Conservation (phyloP, 202 grass and related monocot genomes). For the Dendrocalamus latiflorus region DNA sequence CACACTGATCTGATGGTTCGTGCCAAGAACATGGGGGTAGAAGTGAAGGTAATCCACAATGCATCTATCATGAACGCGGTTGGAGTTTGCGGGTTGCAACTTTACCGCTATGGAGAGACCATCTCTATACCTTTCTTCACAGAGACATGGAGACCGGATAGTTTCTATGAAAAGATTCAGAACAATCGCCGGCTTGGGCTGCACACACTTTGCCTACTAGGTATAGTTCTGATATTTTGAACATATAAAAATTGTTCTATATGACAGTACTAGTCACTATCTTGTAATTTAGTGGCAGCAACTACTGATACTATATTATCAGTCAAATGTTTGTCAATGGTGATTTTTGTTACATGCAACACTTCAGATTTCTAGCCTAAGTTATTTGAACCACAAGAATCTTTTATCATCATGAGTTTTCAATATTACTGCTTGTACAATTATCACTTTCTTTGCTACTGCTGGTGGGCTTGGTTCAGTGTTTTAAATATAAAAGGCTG, state of each 20-base stretch:
- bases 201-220: constrained; percentile 93
- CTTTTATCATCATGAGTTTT: not conserved
- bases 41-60: constrained; percentile 88
- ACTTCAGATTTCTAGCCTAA: not conserved
- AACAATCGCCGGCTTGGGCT: constrained; percentile 75
- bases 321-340: not conserved
- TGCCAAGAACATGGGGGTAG: constrained; percentile 65
- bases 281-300: not conserved
- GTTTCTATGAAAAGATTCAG: constrained; percentile 94
- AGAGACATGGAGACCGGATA: constrained; percentile 87
- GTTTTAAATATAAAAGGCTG: not conserved
- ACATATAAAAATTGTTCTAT: not conserved
- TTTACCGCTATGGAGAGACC: constrained; percentile 89
- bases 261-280: not conserved
- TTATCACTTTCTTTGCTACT: not conserved
- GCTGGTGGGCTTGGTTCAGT: not conserved
- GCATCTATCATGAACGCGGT: constrained; percentile 92
- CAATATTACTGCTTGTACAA: not conserved
- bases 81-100: constrained; percentile 83
- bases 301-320: not conserved
- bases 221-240: not conserved
- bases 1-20: constrained; percentile 94
- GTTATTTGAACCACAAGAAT: not conserved
- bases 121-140: constrained; percentile 97
- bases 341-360: not conserved